Base-by-base conservation (phyloP, 306 rosid genomes). In the Medicago arabica region DNA sequence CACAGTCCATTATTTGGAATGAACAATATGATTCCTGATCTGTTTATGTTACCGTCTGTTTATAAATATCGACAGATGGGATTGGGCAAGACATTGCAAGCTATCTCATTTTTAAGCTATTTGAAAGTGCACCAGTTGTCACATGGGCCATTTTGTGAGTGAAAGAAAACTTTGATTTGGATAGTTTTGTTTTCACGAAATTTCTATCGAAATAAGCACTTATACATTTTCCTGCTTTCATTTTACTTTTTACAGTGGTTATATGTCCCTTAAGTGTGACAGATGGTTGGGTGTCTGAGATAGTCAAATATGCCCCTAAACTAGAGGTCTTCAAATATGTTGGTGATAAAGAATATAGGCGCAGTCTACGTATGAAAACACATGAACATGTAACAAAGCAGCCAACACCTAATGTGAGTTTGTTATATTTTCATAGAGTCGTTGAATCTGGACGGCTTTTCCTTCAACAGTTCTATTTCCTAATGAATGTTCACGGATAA, bases 51-150 rank as follows among this genome's bases (percentile, higher is more conserved):
- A 21, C 75, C 77, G 3, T 80, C 50, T 77, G 46, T 66, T 40
- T 72, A 40, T 67, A 73, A 79, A 51, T 77, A 38, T 81, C 78
- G 68, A 77, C 93, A 94, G 98, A 94, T 94, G 98, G 98, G 98
- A 76, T 84, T 94, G 41, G 97, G 98, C 51, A 94, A 94, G 96
- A 94, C 98, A 40, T 69, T 94, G 85, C 98, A 94, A 76, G 98
- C 96, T 75, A 86, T 94, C 81, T 86, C 93, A 69, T 85, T 94
- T 61, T 77, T 94, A 83, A 87, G 95, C 91, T 94, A 90, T 78
- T 85, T 94, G 83, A 94, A 90, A 88, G 76, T 80, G 46, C 75
- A 44, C 64, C 80, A 59, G 61, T 77, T 84, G 77, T 90, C 96
- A 57, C 43, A 10, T 78, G 92, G 91, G 54, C 96, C 97, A 89